Base-by-base conservation (phyloP, 2,329 filamentous ascomycete species). In the Chaetomium strumarium region DNA sequence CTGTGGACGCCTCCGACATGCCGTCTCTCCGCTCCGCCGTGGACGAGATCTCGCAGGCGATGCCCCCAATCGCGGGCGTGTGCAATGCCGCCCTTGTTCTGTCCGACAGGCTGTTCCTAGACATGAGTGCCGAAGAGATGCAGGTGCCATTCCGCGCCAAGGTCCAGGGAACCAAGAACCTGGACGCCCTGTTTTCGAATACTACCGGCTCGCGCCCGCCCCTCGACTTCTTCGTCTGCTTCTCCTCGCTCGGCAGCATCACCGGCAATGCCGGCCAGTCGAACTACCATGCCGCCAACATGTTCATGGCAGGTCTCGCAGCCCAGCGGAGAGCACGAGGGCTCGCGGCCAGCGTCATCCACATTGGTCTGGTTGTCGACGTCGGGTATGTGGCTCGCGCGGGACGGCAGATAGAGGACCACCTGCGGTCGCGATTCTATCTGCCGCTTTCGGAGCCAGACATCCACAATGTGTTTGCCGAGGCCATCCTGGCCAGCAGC, bases 241-340 rank as follows among this genome's bases (percentile, higher is more conserved):
- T 69, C 31, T 67, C 65, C 0, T 70, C 67, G 2, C n/a, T 61
- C 2, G 52, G 59, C 3, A 44, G 38, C 29, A 52, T 66, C 6
- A 44, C 52, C 1, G 67, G 67, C 8, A 66, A 65, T 48, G 12
- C 36, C 12, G 63, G 60, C 6, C 75, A 78, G 58, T 52, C 63
- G 12, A 73, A 70, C 52, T 78, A 78, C 52, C 58, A 63, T 1
- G 70, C 71, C 0, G 72, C 69, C 1, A 75, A 75, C 52, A 56
- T 55, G 8, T 77, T 66, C 58, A 68, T 75, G 64, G 53, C 57
- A 4, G 55, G 55, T 2, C 57, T 77, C 12, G 44, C 44, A 8
- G 14, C 6, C n/a, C 44, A 46, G 38, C 44, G 57, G 3, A 37
- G 48, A 1, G 14, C 11, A 0, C 41, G 50, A 1, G 55, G 55